Evolutionary conservation across 2,329 filamentous ascomycete genomes (phyloP), one percentile per base, ranked within the genome.

Genomic region (Teratosphaeria nubilosa): DNA sequence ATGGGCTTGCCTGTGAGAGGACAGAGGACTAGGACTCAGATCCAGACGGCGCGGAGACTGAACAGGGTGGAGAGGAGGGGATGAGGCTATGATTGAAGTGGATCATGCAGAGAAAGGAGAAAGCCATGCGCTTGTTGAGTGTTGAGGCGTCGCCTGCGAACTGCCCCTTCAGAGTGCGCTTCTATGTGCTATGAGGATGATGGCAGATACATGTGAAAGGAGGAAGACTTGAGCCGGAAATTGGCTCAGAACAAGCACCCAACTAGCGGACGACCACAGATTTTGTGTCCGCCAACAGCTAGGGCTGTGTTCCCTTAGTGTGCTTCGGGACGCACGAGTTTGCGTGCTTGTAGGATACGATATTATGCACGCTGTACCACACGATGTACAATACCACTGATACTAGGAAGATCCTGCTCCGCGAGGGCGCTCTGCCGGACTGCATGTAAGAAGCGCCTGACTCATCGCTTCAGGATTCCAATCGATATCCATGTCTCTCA

Each of bases 1-100:
- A 91, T 97, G 87, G 84, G 86, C 60, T 76, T 97, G 76, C 94
- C 94, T 3, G 92, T 94, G 56, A 83, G 94, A 65, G 94, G 94
- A 66, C 94, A 99, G 77, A 84, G 82, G 67, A 97, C 94, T 60
- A 86, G 89, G 71, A 89, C 79, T 71, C 92, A 87, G 78, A 83
- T 82, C 65, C 77, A 77, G 71, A 85, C 79, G 34, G 82, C 83
- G 51, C 74, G 78, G 65, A 82, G 76, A 67, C 68, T 85, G 67
- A 86, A 86, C 72, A 78, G 75, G 64, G 74, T 83, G 58, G 81
- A 84, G 61, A 76, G 83, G 64, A 77, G 76, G 65, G 73, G 71
- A 5, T 72, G 56, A 61, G 32, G 41, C 1, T 7, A 10, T 10
- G 5, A 16, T 2, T 2, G 3, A 16, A 22, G 6, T 5, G 20